Base-by-base conservation (phyloP, 176 grass and related monocot genomes). In the Oryza nivara region DNA sequence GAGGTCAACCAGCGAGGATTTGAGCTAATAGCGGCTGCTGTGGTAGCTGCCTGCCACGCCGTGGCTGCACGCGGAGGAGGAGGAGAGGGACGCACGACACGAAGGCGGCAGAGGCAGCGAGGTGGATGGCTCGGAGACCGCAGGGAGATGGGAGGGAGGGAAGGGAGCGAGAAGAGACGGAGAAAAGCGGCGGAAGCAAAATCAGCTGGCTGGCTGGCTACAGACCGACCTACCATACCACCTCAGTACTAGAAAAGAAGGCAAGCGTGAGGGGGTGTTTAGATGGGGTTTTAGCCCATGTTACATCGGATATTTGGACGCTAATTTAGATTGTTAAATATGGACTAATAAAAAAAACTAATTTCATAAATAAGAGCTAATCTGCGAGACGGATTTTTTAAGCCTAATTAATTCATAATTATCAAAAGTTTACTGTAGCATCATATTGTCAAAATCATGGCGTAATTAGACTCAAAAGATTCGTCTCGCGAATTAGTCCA, bases 151-250 rank as follows among this genome's bases (percentile, higher is more conserved):
- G 45, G 35, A 36, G 35, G 35, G 63, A 43, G 30, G 66, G 5
- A 65, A 54, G 70, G 44, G 6, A 14, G 60, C 11, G 51, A 40
- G 74, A 40, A 43, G 46, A n/a, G 65, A 26, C 11, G 72, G 47
- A 80, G 25, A 17, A 47, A 81, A 75, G 47, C 46, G 71, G 71
- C 63, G 38, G 77, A 75, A 75, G 71, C 71, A n/a, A 8, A 41
- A 61, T 77, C 70, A 51, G 51, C 14, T 6, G 15, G 35, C 35
- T 35, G 28, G 28, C 28, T 36, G 35, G 35, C 61, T 58, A 81
- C 70, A 61, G 22, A 46, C 63, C 71, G 35, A 58, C 54, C 54
- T n/a, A 58, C 52, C 52, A 56, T 58, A 58, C 52, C 52, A 56
- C 70, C 35, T 87, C 70, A 81, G 84, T 7, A 23, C 23, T 23